Evolutionary conservation across 148 eudicot species (phyloP).

Genomic region (Vaccinium myrtillus): DNA sequence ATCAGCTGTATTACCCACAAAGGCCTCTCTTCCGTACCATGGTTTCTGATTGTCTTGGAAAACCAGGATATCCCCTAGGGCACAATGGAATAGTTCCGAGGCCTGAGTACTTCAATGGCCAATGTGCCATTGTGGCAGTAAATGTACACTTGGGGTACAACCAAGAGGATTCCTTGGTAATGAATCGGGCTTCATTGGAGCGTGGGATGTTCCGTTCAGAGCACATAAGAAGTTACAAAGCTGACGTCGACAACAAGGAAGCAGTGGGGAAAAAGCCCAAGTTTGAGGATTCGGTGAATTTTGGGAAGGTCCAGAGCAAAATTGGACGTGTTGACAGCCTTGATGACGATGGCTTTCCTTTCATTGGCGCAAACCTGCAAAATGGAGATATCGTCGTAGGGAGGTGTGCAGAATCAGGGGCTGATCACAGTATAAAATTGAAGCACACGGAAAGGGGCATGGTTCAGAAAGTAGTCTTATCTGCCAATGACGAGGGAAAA

Average conservation of each 20-base stretch:
- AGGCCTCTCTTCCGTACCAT: constrained; percentile 73
- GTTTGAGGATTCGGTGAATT: constrained; percentile 53
- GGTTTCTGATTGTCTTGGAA: constrained; percentile 79
- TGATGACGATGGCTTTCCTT: constrained; percentile 98
- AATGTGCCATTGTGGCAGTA: constrained; percentile 95
- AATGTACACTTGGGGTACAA: constrained; percentile 93
- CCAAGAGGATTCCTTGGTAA: constrained; percentile 94
- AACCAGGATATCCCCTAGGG: constrained; percentile 42
- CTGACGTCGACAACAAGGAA: constrained; percentile 81
- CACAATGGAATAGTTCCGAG: constrained; percentile 49
- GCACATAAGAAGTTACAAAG: constrained; percentile 83
- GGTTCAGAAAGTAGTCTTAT: constrained; percentile 87
- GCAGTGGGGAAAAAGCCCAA: constrained; percentile 46
- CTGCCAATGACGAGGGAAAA: constrained; percentile 94
- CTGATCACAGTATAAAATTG: constrained; percentile 81
- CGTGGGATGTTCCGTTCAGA: constrained; percentile 96
- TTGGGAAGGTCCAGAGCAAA: constrained; percentile 81
- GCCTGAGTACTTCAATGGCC: constrained; percentile 82
- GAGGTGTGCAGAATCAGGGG: constrained; percentile 68
- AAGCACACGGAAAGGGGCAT: constrained; percentile 94
- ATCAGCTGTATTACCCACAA: constrained; percentile 86
- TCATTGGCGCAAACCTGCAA: constrained; percentile 77
- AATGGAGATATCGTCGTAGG: constrained; percentile 89
- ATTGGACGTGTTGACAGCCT: constrained; percentile 81
- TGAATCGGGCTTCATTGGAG: constrained; percentile 92